A percentile compares a stretch with the other conserved stretches of the same genome.
These are phyloP conservation scores for Oleoguttula mirabilis DNA, from an alignment of 495 filamentous ascomycete species.

Conservation along the genomic window DNA sequence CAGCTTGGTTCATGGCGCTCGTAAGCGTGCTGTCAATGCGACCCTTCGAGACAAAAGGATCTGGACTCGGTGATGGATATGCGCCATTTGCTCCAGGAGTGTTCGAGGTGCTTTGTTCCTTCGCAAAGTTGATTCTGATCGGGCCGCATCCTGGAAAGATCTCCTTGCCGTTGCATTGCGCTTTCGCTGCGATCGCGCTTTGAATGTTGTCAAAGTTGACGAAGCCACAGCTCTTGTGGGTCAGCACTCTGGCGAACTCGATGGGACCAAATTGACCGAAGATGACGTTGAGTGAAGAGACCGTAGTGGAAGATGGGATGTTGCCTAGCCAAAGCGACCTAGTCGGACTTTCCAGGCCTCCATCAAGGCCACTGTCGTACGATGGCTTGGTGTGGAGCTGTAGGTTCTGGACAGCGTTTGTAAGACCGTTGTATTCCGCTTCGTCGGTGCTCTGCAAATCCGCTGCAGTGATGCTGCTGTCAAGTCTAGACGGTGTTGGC, in stretches of 20 bases:
- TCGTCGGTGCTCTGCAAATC: slow-evolving; percentile 64
- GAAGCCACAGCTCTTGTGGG: slow-evolving; percentile 98
- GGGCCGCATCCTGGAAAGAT: slow-evolving; percentile 96
- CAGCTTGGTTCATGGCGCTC: slow-evolving; percentile 31
- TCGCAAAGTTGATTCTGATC: slow-evolving; percentile 91
- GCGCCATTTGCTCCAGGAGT: slow-evolving; percentile 74
- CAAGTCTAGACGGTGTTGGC: slow-evolving; percentile 68
- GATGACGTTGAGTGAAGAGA: slow-evolving; percentile 82
- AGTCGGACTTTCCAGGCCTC: slow-evolving; percentile 77
- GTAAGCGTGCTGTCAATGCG: slow-evolving; percentile 24
- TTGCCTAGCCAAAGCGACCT: slow-evolving; percentile 93
- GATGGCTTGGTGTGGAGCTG: slow-evolving; percentile 47
- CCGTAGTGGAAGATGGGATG: slow-evolving; percentile 93
- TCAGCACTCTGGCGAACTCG: slow-evolving; percentile 82
- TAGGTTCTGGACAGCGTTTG: slow-evolving; percentile 68
- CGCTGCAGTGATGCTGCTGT: slow-evolving; percentile 68
- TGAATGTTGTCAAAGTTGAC: slow-evolving; percentile 90
- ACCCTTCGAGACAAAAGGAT: slow-evolving; percentile 47
- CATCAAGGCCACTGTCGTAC: slow-evolving; percentile 45
- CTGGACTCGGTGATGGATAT: slow-evolving; percentile 90
- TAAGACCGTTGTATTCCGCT: slow-evolving; percentile 57
- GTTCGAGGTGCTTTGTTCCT: slow-evolving; percentile 75
- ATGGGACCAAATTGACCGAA: slow-evolving; percentile 86
- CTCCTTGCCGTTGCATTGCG: slow-evolving; percentile 83
- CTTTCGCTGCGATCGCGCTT: slow-evolving; percentile 79